Percentiles rank a stretch among this genome's conserved stretches.
These are phyloP conservation scores for Syzygium grande DNA, from an alignment of 345 rosid genomes.

Conservation along the genomic window DNA sequence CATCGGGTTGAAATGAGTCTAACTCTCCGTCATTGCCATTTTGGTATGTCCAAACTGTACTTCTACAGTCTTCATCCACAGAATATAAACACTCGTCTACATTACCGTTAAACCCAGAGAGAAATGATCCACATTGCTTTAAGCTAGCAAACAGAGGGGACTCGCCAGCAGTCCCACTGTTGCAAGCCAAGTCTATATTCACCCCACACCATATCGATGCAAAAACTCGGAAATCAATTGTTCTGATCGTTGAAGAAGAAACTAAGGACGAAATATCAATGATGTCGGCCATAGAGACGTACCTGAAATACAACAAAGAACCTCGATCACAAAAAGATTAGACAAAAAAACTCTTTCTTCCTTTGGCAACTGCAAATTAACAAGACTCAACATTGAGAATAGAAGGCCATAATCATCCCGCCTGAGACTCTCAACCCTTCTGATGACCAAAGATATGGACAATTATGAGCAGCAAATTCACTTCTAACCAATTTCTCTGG, in stretches of 20 bases:
- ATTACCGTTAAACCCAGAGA: constrained; percentile 64
- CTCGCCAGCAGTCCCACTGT: constrained; percentile 11
- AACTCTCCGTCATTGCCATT: constrained; percentile 46
- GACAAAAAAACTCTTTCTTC: not conserved
- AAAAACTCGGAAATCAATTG: constrained; percentile 73
- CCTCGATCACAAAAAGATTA: not conserved
- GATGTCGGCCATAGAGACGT: constrained; percentile 75
- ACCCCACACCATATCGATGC: constrained; percentile 61
- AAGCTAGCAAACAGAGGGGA: constrained; percentile 35
- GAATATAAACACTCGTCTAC: constrained; percentile 53
- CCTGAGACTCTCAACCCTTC: not conserved
- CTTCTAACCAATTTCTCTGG: not conserved
- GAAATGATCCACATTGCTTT: constrained; percentile 54
- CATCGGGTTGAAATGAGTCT: constrained; percentile 75
- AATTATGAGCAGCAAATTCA: not conserved
- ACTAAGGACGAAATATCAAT: constrained; percentile 61
- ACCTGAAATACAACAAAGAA: constrained; percentile 31
- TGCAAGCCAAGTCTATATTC: constrained; percentile 38
- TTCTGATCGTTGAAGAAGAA: constrained; percentile 46
- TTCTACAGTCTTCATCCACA: constrained; percentile 79
- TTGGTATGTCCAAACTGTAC: constrained; percentile 70
- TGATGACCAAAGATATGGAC: not conserved
- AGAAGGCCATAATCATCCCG: not conserved
- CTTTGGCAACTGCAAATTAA: not conserved
- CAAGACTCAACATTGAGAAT: not conserved